A percentile compares a stretch with the other conserved stretches of the same genome.
Conservation (phyloP, 768 basidiomycete species). For the Tephrocybe sp. region DNA sequence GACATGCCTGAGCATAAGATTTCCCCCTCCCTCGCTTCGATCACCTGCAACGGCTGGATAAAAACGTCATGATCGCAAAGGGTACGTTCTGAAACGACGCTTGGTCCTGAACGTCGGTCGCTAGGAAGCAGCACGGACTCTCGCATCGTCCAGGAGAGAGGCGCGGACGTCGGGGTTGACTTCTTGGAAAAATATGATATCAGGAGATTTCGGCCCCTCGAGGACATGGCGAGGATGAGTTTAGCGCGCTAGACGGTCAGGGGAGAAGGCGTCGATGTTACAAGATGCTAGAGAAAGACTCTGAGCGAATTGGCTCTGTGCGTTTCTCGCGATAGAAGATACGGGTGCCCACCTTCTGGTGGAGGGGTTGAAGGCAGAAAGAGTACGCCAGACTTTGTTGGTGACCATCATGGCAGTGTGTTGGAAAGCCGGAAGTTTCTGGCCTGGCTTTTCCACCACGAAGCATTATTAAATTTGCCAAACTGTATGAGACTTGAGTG, state of each 20-base stretch:
- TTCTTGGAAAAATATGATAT: constrained; percentile 40
- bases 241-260: constrained; percentile 29
- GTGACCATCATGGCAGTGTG: too few relatives aligned
- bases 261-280: constrained; percentile 35
- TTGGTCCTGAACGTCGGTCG: constrained; percentile 35
- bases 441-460: too few relatives aligned
- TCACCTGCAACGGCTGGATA: constrained; percentile 26
- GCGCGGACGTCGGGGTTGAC: constrained; percentile 27
- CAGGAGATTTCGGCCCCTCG: constrained; percentile 25
- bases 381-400: too few relatives aligned
- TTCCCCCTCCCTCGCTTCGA: constrained; percentile 19
- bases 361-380: constrained; percentile 23
- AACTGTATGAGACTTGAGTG: too few relatives aligned
- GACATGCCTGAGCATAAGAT: constrained; percentile 24
- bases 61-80: constrained; percentile 36
- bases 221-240: constrained; percentile 32
- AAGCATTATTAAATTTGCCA: too few relatives aligned
- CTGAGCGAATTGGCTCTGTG: constrained; percentile 7
- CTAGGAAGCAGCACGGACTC: constrained; percentile 30
- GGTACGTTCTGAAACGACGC: constrained; percentile 28
- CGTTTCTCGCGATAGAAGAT: constrained; percentile 19
- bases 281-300: constrained; percentile 29
- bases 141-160: constrained; percentile 28
- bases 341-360: constrained; percentile 21
- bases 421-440: too few relatives aligned